These are phyloP conservation scores for Lactarius sanguifluus DNA, from an alignment of 768 basidiomycete species.

Conservation along the genomic window DNA sequence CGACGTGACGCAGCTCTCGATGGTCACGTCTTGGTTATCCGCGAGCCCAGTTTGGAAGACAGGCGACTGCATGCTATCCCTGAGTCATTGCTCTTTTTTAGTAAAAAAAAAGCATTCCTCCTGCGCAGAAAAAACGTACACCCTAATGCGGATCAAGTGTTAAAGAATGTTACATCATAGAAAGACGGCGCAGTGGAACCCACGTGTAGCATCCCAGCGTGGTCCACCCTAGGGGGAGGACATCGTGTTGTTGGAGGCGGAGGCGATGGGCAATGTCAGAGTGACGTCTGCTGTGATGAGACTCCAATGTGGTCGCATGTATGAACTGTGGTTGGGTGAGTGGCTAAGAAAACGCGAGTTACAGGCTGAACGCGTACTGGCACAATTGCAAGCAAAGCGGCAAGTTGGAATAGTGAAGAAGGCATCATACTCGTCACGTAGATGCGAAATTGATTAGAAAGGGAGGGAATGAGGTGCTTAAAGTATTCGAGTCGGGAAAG, in stretches of 20 bases:
- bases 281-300: conserved; percentile 1
- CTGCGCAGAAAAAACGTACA: conserved; percentile 37
- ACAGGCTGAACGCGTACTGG: conserved; percentile 2
- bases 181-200: conserved; percentile 24
- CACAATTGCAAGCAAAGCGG: background rate
- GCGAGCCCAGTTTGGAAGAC: conserved; percentile 46
- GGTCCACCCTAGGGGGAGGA: conserved; percentile 56
- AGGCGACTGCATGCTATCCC: conserved; percentile 63
- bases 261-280: conserved; percentile 1
- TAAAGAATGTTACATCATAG: conserved; percentile 32
- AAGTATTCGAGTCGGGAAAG: background rate
- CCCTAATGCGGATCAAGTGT: conserved; percentile 42
- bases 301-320: background rate
- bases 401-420: conserved; percentile 6
- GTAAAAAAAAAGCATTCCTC: background rate
- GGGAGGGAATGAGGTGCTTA: conserved; percentile 8
- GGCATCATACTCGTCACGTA: conserved; percentile 15
- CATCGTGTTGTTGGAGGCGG: conserved; percentile 6
- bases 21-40: conserved; percentile 47
- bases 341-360: background rate
- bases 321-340: background rate
- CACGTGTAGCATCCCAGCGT: conserved; percentile 64
- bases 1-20: conserved; percentile 58
- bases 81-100: conserved; percentile 18
- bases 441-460: background rate